Evolutionary conservation across 257 asterid genomes (phyloP), one percentile per base, ranked within the genome.

Genomic region (Forsythia suspensa): DNA sequence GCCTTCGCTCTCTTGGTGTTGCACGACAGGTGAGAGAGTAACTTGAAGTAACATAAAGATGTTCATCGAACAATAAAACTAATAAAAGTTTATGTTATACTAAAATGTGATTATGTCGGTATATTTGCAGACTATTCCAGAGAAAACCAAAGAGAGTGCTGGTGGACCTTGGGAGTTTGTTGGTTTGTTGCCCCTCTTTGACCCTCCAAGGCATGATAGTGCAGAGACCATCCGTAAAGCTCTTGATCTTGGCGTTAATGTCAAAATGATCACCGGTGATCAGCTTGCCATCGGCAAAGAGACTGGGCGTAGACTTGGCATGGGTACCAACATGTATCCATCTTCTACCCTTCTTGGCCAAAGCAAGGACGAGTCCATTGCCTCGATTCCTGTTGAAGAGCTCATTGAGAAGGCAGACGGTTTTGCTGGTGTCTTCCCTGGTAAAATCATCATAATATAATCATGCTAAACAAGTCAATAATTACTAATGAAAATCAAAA

Each of bases 251-350:
- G 98, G 97, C 34, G 97, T 94, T 39, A 91, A 90, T 67, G 97
- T 94, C 11, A 94, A 94, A 89, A 94, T 94, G 98, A 92, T 94
- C 83, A 92, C 98, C 0, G 97, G 98, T 40, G 98, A 94, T 74
- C 97, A 94, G 84, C 88, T 94, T 1, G 97, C 98, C 77, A 94
- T 94, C 5, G 98, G 97, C 3, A 94, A 91, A 75, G 98, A 94
- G 77, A 94, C 98, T 0, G 98, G 97, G 0, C 96, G 98, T 0
- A 86, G 98, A 80, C 91, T 94, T 3, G 97, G 98, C 4, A 94
- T 92, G 98, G 98, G 98, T 2, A 94, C 98, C 61, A 94, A 94
- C 86, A 92, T 94, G 98, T 94, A 94, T 72, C 98, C 97, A n/a
- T 94, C 98, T 80, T 94, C 98, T 5, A 79, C 95, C 37, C 97